Evolutionary conservation across 1,284 basidiomycete genomes (phyloP), one percentile per base, ranked within the genome.

Genomic region (Trichosporon ovoides): DNA sequence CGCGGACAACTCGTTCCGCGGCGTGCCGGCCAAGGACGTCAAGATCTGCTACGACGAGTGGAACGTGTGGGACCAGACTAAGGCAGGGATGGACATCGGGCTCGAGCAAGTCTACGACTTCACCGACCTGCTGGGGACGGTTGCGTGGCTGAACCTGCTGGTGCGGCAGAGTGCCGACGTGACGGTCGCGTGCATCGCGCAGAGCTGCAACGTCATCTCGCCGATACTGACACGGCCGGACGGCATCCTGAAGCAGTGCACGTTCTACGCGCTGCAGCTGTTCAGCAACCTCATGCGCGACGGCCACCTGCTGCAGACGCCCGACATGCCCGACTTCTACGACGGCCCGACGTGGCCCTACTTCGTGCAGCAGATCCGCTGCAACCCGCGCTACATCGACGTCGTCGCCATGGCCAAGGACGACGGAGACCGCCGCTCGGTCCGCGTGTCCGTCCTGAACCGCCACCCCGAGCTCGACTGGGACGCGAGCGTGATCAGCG

Each of bases 91-190:
- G 2, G 64, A 66, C 3, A 81, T 82, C 49, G 84, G 84, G 0
- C 78, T 84, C 0, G 83, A 85, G 66, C 84, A 79, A 68, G 63
- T 79, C 77, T 86, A 86, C 69, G 83, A 83, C 63, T 78, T 83
- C 34, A 83, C 83, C 5, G 85, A 86, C 68, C 83, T 84, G 52
- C 78, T 86, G 1, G 84, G 83, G 63, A 77, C 77, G 67, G 81
- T 82, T 5, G 79, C 83, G 1, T 87, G 84, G 84, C 72, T 87
- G 61, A 84, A 85, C 68, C 79, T 85, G 13, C 83, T 86, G 59
- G 80, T 86, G 16, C 78, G 84, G 18, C 84, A 86, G 58, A 81
- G 81, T 7, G 81, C 84, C 64, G 77, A 84, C 24, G 81, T 85
- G 49, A 81, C 82, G 56, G 82, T 85, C 52, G 84, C 84, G 0